A percentile compares a stretch with the other conserved stretches of the same genome.
Evolutionary conservation across 208 protist genomes (phyloP).

Genomic region (Balamuthia mandrillaris): DNA sequence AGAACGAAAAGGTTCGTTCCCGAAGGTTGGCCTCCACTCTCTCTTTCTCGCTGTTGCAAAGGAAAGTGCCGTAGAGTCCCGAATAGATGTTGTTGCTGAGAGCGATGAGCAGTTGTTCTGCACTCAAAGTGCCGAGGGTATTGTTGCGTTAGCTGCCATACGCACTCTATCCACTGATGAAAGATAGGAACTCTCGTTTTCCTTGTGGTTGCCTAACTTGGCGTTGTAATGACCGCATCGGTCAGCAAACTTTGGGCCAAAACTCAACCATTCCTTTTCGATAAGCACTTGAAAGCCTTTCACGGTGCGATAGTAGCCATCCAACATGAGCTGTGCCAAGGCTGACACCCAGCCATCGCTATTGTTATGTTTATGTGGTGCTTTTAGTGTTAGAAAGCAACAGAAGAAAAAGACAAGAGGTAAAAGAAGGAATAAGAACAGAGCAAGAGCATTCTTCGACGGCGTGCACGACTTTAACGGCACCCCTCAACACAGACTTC

Average conservation of each 20-base stretch:
- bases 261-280: constrained; percentile 91
- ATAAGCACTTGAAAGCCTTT: constrained; percentile 85
- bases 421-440: not conserved
- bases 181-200: constrained; percentile 86
- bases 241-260: constrained; percentile 91
- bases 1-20: constrained; percentile 13
- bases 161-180: constrained; percentile 89
- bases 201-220: constrained; percentile 8
- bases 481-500: not conserved
- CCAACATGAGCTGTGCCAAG: constrained; percentile 44
- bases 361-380: too few species aligned
- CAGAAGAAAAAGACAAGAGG: not conserved
- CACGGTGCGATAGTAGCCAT: constrained; percentile 33
- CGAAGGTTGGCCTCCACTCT: not conserved
- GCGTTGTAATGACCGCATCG: constrained; percentile 66
- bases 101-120: not conserved
- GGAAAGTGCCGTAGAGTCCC: constrained; percentile 41
- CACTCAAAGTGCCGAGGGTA: constrained; percentile 8
- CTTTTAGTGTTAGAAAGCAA: not conserved
- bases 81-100: constrained; percentile 12
- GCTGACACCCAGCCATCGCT: constrained; percentile 77
- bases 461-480: not conserved
- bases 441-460: not conserved
- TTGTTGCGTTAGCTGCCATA: constrained; percentile 71
- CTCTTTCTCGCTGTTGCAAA: constrained; percentile 42